Evolutionary conservation across 345 rosid species (phyloP).

Genomic region (Dovyalis caffra): DNA sequence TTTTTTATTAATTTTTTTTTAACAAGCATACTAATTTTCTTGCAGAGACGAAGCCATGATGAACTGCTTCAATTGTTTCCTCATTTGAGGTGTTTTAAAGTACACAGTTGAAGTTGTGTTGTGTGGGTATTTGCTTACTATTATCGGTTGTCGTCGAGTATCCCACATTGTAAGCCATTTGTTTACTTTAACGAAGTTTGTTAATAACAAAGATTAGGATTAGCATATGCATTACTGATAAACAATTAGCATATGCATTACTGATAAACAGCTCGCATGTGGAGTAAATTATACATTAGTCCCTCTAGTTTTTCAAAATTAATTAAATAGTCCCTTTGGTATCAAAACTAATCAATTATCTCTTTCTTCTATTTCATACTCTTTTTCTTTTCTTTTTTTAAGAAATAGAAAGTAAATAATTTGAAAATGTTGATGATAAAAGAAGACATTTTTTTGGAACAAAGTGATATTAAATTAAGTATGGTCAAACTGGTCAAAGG

Average conservation of each 20-base stretch:
- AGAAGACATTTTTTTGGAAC: too few species aligned
- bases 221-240: not conserved
- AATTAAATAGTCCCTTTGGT: too few species aligned
- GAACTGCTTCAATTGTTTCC: conserved; percentile 77
- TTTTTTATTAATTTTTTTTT: not conserved
- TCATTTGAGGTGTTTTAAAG: conserved; percentile 72
- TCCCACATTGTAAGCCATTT: not conserved
- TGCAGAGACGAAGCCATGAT: conserved; percentile 68
- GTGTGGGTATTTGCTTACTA: not conserved
- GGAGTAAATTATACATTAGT: too few species aligned
- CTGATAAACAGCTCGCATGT: too few species aligned
- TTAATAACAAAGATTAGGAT: not conserved
- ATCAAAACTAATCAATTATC: too few species aligned
- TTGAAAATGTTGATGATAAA: too few species aligned
- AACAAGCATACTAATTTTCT: not conserved
- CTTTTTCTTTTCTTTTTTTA: too few species aligned
- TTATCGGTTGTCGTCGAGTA: not conserved
- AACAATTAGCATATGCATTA: too few species aligned
- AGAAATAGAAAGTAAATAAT: too few species aligned
- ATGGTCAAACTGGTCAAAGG: too few species aligned
- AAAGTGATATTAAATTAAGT: too few species aligned
- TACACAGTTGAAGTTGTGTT: conserved; percentile 63
- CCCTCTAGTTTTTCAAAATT: too few species aligned
- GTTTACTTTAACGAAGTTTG: not conserved
- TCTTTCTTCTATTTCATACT: not conserved